These are phyloP conservation scores for Gracilaria caudata DNA, from an alignment of 23 red algal genomes.

Conservation along the genomic window DNA sequence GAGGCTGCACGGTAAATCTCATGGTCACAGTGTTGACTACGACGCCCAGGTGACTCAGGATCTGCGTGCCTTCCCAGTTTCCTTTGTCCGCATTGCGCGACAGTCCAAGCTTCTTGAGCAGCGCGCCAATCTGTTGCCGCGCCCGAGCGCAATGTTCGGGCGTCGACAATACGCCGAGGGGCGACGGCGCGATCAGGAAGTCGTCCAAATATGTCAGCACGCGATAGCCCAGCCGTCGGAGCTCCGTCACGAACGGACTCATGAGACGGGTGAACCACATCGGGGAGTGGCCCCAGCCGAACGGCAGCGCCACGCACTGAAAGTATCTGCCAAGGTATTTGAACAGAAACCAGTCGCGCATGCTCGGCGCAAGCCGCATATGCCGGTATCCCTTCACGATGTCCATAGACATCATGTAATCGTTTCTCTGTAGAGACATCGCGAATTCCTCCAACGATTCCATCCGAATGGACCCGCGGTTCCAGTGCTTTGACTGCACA, in stretches of 20 bases:
- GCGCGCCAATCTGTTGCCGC: background rate
- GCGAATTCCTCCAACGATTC: background rate
- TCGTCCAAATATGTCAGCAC: slow-evolving; percentile 7
- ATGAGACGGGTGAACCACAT: slow-evolving; percentile 10
- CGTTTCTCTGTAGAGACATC: background rate
- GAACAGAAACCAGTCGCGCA: slow-evolving; percentile 17
- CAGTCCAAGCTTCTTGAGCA: background rate
- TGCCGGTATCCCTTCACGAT: slow-evolving; percentile 17
- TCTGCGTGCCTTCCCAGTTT: background rate
- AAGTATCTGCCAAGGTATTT: background rate
- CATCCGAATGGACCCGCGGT: background rate
- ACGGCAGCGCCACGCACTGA: slow-evolving; percentile 8
- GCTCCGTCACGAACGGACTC: background rate
- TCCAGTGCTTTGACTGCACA: slow-evolving; percentile 19
- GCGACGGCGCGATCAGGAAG: slow-evolving; percentile 6
- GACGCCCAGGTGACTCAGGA: background rate
- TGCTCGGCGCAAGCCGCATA: background rate
- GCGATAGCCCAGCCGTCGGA: background rate
- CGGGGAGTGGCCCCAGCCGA: slow-evolving; percentile 4
- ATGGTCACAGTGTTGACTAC: background rate
- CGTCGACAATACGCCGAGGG: background rate
- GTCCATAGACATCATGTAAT: slow-evolving; percentile 18
- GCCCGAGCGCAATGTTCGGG: background rate
- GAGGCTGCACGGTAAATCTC: no score
- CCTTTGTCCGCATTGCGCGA: background rate